Base-by-base conservation (phyloP, 495 filamentous ascomycete genomes). In the Lasiosphaeria hispida region DNA sequence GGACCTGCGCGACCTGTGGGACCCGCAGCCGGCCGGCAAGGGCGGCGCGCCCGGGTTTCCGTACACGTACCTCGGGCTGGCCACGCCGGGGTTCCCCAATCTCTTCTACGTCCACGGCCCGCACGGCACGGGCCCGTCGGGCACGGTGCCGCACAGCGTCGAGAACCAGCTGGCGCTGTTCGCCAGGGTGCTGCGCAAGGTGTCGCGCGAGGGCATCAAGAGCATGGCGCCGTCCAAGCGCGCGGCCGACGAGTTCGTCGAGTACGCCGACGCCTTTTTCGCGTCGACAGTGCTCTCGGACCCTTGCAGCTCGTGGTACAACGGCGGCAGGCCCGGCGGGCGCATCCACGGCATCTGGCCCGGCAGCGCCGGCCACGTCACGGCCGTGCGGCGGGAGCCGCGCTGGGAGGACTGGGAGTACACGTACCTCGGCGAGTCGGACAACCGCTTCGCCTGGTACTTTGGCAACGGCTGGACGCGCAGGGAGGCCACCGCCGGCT, bases 371-470 rank as follows among this genome's bases (percentile, higher is more conserved):
- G 69, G 82, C 1, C 81, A 84, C 61, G 67, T 80, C 23, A 83
- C 83, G 10, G 77, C 78, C 17, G 74, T 85, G 23, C 72, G 82
- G 4, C 67, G 80, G 18, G 80, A 86, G 45, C 85, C 85, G 1
- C 72, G 87, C 11, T 89, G 85, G 85, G 87, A 90, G 69, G 87
- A 90, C 64, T 89, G 76, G 73, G 86, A 89, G 55, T 89, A 85
- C 66, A 77, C 76, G 54, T 84, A 85, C 64, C 62, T 77, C 7
- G 64, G 69, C 2, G 62, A 69, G 9, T 60, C 57, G n/a, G 74
- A 72, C 0, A 79, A 79, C 50, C 56, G 76, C 53, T 73, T 77
- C 43, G 58, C 62, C 5, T 75, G 72, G 72, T 79, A 75, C 48
- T 77, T 77, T 41, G 76, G 76, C 10, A 70, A 69, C n/a, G 76